Evolutionary conservation across 2,329 filamentous ascomycete genomes (phyloP).

Genomic region (Ploettnerulaceae sp.): DNA sequence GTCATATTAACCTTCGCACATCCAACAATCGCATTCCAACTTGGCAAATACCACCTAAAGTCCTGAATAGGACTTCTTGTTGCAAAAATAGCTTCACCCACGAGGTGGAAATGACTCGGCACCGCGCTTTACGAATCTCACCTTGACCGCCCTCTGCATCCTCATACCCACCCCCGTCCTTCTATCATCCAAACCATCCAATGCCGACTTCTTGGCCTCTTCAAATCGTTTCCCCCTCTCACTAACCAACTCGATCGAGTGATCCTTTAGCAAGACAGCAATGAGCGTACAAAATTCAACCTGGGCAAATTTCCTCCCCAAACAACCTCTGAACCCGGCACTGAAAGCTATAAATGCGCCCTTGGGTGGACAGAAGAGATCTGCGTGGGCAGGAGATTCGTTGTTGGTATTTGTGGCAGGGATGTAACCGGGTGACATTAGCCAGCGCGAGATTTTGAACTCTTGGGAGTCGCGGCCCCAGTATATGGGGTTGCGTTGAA

Average conservation of each 20-base stretch:
- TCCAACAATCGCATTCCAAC: too few relatives aligned
- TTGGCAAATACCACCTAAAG: too few relatives aligned
- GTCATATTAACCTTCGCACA: too few relatives aligned
- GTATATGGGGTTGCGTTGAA: constrained; percentile 15
- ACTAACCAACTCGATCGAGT: constrained; percentile 21
- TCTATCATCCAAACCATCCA: constrained; percentile 14
- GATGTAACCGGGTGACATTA: constrained; percentile 16
- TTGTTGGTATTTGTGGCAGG: constrained; percentile 13
- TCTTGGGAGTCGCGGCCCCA: constrained; percentile 10
- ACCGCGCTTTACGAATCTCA: constrained; percentile 24
- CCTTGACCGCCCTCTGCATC: constrained; percentile 19
- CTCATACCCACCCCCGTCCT: constrained; percentile 16
- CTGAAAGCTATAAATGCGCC: constrained; percentile 33
- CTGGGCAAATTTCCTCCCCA: constrained; percentile 34
- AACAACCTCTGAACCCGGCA: constrained; percentile 35
- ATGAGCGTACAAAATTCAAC: constrained; percentile 33
- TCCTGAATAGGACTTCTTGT: too few relatives aligned
- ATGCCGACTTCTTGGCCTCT: constrained; percentile 10
- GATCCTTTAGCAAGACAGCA: constrained; percentile 20
- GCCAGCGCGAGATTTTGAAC: constrained; percentile 19
- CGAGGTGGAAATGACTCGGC: constrained; percentile 16
- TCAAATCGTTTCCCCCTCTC: constrained; percentile 16
- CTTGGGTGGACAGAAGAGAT: constrained; percentile 23
- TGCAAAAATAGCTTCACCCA: background rate
- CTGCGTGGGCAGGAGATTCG: constrained; percentile 13